Base-by-base conservation (phyloP, 352 stramenopile species). In the Lagenidium sp. region DNA sequence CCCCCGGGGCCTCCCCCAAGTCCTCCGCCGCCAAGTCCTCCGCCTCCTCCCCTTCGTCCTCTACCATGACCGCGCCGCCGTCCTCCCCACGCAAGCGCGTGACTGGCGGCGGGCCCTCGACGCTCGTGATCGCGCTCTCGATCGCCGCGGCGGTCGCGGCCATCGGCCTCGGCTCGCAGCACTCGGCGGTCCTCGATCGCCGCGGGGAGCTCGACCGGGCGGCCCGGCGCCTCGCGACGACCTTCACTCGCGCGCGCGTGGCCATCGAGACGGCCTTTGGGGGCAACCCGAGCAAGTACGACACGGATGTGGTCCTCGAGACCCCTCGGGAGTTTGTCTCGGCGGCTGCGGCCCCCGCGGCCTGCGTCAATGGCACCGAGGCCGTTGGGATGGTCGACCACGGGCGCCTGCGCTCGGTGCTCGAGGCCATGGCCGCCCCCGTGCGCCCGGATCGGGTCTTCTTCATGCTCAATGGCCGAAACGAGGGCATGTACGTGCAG, bases 381-480 rank as follows among this genome's bases (percentile, higher is more conserved):
- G 65, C 74, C 2, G 35, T 42, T 8, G 22, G 69, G 25, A 37
- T 87, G 16, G 45, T 67, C 19, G 47, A 28, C 13, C n/a, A n/a
- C n/a, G 72, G 69, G 28, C 61, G 65, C 30, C 13, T 65, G 0
- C 42, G 65, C 5, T 57, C 44, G 30, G 72, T 87, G n/a, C 77
- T 58, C 31, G 50, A 82, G 18, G 62, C 76, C 4, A 87, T 85
- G 68, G 57, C 77, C 23, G 20, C 41, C 28, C 57, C 53, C 3
- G 26, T 48, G 20, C 42, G 57, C 8, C 57, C 57, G 25, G 12
- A 20, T 11, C 45, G 58, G 6, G 61, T 86, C 32, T 92, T 92
- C 44, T 81, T 92, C 59, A 80, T 92, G 68, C 73, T 92, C 51
- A 92, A 92, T 40, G 79, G 79, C 10, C 69, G 54, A 13, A 92